Evolutionary conservation across 2,329 filamentous ascomycete genomes (phyloP), one percentile per base, ranked within the genome.

Genomic region (Pseudocercospora fijiensis): DNA sequence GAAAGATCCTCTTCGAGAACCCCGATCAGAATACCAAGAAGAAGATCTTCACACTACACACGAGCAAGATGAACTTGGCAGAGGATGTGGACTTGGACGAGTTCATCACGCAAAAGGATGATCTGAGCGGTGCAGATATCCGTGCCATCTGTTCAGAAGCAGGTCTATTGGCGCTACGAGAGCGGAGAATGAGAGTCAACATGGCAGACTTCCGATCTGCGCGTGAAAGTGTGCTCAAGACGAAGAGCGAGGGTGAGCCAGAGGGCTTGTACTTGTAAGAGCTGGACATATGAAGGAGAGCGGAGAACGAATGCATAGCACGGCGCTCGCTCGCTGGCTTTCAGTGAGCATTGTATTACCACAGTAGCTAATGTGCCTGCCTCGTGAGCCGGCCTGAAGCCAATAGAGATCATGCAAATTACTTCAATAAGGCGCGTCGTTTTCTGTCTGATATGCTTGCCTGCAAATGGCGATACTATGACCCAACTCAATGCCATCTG

Each of bases 21-120:
- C 87, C 87, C 24, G 87, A 90, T 71, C 86, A 97, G 84, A 93
- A 94, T 79, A 99, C 95, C 63, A 90, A 90, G 81, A 86, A 94
- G 84, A 99, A 99, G 88, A 99, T 99, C 76, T 99, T 99, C 80
- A 93, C 90, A 13, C 86, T 99, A 6, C 95, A 99, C 81, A 99
- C 95, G 2, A 96, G 91, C 76, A 99, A 99, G 86, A 99, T 99
- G 95, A 96, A 88, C 58, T 84, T 99, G 45, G 92, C 91, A 72
- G 90, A 94, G 66, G 96, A 99, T 71, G 95, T 99, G n/a, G 96
- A 99, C 67, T 84, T 99, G 52, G 95, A 99, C 73, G 95, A 99
- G 80, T 98, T 99, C 76, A 97, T 99, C 77, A 93, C 88, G 68
- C 94, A 98, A 78, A 99, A 99, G 85, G 95, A 99, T 73, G 96